A percentile compares a stretch with the other conserved stretches of the same genome.
These are phyloP conservation scores for Collybiopsis luxurians DNA, from an alignment of 768 basidiomycete genomes.

Conservation along the genomic window DNA sequence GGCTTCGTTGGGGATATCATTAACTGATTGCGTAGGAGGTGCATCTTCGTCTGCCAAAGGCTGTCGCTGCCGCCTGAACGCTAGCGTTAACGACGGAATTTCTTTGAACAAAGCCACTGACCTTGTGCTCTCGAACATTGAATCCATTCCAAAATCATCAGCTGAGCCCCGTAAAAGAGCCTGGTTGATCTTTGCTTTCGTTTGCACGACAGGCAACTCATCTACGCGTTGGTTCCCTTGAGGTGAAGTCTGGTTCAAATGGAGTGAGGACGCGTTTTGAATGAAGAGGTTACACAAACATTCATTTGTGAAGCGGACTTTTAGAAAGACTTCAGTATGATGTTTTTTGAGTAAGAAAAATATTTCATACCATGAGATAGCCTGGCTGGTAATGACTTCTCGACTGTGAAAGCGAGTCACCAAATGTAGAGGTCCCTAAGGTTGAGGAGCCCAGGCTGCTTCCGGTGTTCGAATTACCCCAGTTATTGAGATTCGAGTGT, in stretches of 20 bases:
- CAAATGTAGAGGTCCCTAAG: constrained; percentile 41
- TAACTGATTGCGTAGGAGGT: constrained; percentile 71
- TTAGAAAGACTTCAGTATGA: background rate
- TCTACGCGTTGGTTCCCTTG: constrained; percentile 63
- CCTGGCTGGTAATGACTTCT: constrained; percentile 79
- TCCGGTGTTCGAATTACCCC: constrained; percentile 47
- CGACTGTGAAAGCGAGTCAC: constrained; percentile 69
- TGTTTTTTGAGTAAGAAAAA: too few species aligned
- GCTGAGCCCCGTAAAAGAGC: constrained; percentile 60
- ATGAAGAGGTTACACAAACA: constrained; percentile 29
- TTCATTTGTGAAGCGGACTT: constrained; percentile 65
- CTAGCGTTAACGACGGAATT: background rate
- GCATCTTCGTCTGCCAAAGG: constrained; percentile 65
- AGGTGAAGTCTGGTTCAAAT: constrained; percentile 37
- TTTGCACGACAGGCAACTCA: constrained; percentile 72
- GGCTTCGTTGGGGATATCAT: constrained; percentile 68
- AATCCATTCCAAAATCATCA: constrained; percentile 78
- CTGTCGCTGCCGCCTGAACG: constrained; percentile 50
- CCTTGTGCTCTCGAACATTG: constrained; percentile 80
- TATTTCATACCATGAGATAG: constrained; percentile 78
- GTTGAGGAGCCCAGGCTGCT: constrained; percentile 29
- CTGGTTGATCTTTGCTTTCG: constrained; percentile 79
- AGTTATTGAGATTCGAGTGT: constrained; percentile 48
- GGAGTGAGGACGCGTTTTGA: constrained; percentile 2
- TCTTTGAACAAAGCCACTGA: constrained; percentile 19